phyloP scores from a whole-genome alignment of 805 yeast genomes.

The Lachancea kluyveri region DNA sequence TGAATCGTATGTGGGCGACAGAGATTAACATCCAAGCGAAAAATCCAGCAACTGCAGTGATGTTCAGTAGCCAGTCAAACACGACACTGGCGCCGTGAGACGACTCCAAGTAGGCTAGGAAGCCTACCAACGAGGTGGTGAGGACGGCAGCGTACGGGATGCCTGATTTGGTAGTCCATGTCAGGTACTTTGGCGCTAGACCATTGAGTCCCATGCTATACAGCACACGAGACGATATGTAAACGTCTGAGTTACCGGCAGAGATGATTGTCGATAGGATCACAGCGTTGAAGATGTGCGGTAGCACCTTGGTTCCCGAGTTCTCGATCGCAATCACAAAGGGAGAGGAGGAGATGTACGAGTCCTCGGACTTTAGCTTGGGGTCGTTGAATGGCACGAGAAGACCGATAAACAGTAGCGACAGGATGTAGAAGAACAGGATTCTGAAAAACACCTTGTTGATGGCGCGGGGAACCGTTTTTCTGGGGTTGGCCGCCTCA shows the following conservation, averaged over 20 bases:
- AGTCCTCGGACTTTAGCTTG: constrained; percentile 31
- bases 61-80: constrained; percentile 66
- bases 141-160: constrained; percentile 56
- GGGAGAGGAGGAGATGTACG: constrained; percentile 55
- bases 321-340: constrained; percentile 64
- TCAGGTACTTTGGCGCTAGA: constrained; percentile 50
- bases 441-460: constrained; percentile 63
- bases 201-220: constrained; percentile 53
- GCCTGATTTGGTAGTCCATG: constrained; percentile 45
- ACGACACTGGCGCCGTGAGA: constrained; percentile 49
- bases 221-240: constrained; percentile 62
- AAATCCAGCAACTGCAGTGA: constrained; percentile 72
- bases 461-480: constrained; percentile 65
- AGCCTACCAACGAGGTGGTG: constrained; percentile 54
- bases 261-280: constrained; percentile 59
- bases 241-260: constrained; percentile 71
- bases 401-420: constrained; percentile 62
- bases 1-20: constrained; percentile 60
- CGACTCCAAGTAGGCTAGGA: constrained; percentile 53
- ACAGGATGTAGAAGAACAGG: constrained; percentile 54
- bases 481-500: constrained; percentile 63
- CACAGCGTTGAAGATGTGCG: constrained; percentile 69
- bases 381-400: constrained; percentile 65
- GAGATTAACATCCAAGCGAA: constrained; percentile 67
- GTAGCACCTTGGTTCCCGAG: constrained; percentile 61